Evolutionary conservation across 2,329 filamentous ascomycete genomes (phyloP).

Genomic region (Paraphaeosphaeria minitans): DNA sequence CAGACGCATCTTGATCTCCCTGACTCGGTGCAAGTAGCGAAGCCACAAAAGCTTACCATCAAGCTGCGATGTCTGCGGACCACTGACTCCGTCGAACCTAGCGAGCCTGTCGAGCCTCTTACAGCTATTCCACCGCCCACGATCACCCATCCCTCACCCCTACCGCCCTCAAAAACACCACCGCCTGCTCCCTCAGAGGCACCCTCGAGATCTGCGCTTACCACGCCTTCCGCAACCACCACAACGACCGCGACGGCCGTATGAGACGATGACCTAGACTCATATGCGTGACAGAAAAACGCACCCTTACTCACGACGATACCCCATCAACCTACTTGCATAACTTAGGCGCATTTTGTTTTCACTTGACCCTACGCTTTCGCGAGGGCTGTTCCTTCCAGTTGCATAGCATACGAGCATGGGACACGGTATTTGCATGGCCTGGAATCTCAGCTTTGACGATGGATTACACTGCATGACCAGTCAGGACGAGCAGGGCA

Average conservation of each 20-base stretch:
- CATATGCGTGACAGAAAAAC: slow-evolving; percentile 2
- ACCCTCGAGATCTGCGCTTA: neutral
- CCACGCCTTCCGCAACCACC: neutral
- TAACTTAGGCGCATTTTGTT: slow-evolving; percentile 34
- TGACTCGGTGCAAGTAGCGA: slow-evolving; percentile 17
- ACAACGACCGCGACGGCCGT: slow-evolving; percentile 10
- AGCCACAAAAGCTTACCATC: slow-evolving; percentile 38
- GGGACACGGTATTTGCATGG: slow-evolving; percentile 28
- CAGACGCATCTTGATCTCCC: slow-evolving; percentile 32
- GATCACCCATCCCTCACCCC: slow-evolving; percentile 1
- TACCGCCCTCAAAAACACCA: neutral
- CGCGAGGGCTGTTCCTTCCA: slow-evolving; percentile 8
- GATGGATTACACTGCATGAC: slow-evolving; percentile 20
- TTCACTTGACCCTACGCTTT: slow-evolving; percentile 10
- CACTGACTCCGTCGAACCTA: slow-evolving; percentile 26
- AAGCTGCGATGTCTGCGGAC: slow-evolving; percentile 40
- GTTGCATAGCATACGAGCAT: slow-evolving; percentile 43
- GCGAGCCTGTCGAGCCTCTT: slow-evolving; percentile 26
- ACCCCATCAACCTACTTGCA: slow-evolving; percentile 26
- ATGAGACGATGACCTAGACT: slow-evolving; percentile 1
- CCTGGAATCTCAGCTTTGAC: slow-evolving; percentile 19
- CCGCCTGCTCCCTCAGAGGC: neutral
- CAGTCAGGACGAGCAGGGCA: slow-evolving; percentile 29
- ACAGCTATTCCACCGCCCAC: slow-evolving; percentile 16
- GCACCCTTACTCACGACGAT: slow-evolving; percentile 17